These are phyloP conservation scores for Kandelia obovata DNA, from an alignment of 345 rosid genomes.

Conservation along the genomic window DNA sequence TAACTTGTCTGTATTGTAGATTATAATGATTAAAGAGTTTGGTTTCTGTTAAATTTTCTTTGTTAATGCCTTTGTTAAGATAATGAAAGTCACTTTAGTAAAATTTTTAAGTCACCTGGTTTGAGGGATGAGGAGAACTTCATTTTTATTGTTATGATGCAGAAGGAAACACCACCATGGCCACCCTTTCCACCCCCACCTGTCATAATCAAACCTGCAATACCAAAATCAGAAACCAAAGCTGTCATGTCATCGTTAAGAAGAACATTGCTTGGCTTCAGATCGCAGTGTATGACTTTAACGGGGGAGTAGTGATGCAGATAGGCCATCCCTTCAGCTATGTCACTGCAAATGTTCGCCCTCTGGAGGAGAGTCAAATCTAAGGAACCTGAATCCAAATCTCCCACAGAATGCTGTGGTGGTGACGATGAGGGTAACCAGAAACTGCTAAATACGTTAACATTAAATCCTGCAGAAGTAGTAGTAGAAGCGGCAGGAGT, in stretches of 20 bases:
- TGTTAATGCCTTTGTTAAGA: too few species aligned
- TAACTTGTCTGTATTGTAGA: background rate
- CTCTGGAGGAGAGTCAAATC: conserved; percentile 51
- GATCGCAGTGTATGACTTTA: conserved; percentile 54
- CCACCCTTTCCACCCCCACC: conserved; percentile 31
- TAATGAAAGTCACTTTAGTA: too few species aligned
- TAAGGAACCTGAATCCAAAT: conserved; percentile 30
- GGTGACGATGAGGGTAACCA: conserved; percentile 3
- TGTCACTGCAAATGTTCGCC: conserved; percentile 50
- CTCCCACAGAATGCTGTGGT: conserved; percentile 18
- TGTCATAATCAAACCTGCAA: conserved; percentile 45
- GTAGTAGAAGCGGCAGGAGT: conserved; percentile 12
- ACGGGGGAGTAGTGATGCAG: conserved; percentile 59
- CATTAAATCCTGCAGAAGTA: conserved; percentile 24
- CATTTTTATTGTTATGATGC: background rate
- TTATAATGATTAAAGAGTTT: too few species aligned
- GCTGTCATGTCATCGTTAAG: conserved; percentile 64
- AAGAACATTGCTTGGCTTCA: conserved; percentile 63
- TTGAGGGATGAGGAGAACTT: background rate
- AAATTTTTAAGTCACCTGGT: too few species aligned
- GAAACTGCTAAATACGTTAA: conserved; percentile 13
- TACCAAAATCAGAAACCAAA: conserved; percentile 58
- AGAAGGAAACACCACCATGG: conserved; percentile 3
- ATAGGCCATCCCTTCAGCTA: conserved; percentile 63
- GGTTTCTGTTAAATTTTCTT: too few species aligned